These are phyloP conservation scores for Phytophthora crassamura DNA, from an alignment of 352 stramenopile genomes.

Conservation along the genomic window DNA sequence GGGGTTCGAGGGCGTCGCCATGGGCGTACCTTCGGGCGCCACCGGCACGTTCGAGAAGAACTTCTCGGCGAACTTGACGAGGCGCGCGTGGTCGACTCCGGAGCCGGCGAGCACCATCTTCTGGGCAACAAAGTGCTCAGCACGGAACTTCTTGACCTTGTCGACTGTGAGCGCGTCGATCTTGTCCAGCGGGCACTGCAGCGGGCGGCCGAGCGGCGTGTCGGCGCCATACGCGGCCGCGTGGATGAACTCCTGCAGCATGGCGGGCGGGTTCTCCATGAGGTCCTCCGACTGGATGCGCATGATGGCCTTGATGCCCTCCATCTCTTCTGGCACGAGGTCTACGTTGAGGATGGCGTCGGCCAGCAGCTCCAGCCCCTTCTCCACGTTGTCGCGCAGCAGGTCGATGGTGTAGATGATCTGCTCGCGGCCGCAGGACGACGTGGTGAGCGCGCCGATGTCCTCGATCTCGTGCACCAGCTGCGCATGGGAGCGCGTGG, in stretches of 20 bases:
- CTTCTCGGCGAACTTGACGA: constrained; percentile 91
- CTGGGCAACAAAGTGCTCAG: constrained; percentile 85
- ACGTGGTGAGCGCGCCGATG: constrained; percentile 93
- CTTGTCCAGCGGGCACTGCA: constrained; percentile 84
- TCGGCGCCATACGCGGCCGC: constrained; percentile 84
- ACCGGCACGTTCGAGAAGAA: constrained; percentile 85
- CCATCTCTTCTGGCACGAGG: constrained; percentile 87
- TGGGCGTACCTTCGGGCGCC: constrained; percentile 16
- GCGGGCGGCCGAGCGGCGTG: constrained; percentile 75
- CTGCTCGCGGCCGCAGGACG: constrained; percentile 93
- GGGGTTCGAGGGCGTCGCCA: constrained; percentile 39
- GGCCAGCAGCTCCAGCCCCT: constrained; percentile 91
- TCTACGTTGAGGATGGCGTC: constrained; percentile 89
- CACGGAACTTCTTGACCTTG: constrained; percentile 75
- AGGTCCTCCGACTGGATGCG: constrained; percentile 94
- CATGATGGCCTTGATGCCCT: constrained; percentile 94
- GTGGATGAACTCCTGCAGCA: constrained; percentile 90
- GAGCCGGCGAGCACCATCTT: constrained; percentile 93
- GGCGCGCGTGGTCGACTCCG: constrained; percentile 94
- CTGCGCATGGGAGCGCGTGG: constrained; percentile 80
- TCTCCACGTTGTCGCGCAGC: constrained; percentile 93
- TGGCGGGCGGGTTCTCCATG: constrained; percentile 82
- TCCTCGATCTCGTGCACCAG: constrained; percentile 92
- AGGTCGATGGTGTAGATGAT: constrained; percentile 98
- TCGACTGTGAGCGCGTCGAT: constrained; percentile 79